phyloP scores from a whole-genome alignment of 352 stramenopile genomes.

The Sclerospora graminicola region DNA sequence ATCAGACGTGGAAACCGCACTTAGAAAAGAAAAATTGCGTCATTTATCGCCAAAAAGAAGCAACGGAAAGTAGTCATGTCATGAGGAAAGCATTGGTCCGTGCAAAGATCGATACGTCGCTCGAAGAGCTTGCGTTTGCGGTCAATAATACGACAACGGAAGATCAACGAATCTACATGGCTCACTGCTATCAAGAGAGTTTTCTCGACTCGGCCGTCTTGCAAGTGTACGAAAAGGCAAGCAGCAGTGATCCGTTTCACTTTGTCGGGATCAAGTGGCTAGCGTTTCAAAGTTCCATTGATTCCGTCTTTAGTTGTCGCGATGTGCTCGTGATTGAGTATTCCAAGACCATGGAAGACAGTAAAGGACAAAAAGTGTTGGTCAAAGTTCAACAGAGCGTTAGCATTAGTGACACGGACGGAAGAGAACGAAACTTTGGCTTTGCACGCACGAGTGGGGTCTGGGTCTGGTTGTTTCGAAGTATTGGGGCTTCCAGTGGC shows the following conservation, averaged over 20 bases:
- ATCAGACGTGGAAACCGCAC: constrained; percentile 55
- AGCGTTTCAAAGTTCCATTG: constrained; percentile 57
- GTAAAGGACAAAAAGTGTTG: constrained; percentile 48
- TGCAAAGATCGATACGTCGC: constrained; percentile 51
- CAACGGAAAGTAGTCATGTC: constrained; percentile 27
- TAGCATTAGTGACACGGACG: constrained; percentile 33
- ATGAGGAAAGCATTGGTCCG: constrained; percentile 42
- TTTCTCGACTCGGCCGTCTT: constrained; percentile 71
- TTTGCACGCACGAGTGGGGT: constrained; percentile 43
- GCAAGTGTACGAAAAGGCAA: constrained; percentile 38
- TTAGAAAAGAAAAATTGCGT: constrained; percentile 63
- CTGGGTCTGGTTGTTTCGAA: constrained; percentile 51
- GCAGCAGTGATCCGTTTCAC: constrained; percentile 44
- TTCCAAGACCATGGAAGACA: constrained; percentile 44
- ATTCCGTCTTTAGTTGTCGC: constrained; percentile 54
- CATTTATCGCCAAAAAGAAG: constrained; percentile 52
- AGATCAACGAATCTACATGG: constrained; percentile 45
- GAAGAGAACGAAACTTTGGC: constrained; percentile 45
- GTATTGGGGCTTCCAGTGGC: constrained; percentile 34
- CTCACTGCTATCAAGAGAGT: constrained; percentile 56
- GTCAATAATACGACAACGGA: constrained; percentile 50
- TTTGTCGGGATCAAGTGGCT: constrained; percentile 73
- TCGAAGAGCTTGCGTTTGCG: constrained; percentile 67
- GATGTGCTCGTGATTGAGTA: constrained; percentile 53
- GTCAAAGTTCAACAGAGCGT: constrained; percentile 51